phyloP scores from a whole-genome alignment of 2,329 filamentous ascomycete genomes.

The Diaporthe sp. region DNA sequence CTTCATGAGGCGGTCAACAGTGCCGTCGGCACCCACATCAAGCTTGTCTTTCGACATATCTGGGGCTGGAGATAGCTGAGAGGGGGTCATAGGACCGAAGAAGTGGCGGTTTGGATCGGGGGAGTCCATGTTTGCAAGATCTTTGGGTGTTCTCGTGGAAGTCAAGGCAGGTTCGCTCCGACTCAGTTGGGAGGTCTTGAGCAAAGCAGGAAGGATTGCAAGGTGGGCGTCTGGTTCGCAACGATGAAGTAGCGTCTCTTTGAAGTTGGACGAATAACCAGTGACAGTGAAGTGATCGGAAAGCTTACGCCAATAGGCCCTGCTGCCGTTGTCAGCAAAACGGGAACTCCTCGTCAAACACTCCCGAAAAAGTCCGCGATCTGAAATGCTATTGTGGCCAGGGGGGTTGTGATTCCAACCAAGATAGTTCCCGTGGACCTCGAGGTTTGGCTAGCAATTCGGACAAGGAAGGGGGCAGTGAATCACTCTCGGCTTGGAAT shows the following conservation, averaged over 20 bases:
- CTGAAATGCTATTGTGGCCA: background rate
- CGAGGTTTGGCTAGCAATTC: background rate
- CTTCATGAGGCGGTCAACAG: constrained; percentile 27
- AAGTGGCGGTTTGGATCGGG: background rate
- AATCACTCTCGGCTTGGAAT: background rate
- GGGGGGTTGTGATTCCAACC: too few species aligned
- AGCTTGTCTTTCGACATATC: background rate
- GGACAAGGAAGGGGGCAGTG: background rate
- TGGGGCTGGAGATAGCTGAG: background rate
- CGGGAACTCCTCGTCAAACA: background rate
- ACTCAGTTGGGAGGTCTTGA: background rate
- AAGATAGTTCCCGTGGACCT: background rate
- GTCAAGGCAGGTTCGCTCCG: background rate
- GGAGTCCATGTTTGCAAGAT: background rate
- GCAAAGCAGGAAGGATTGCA: background rate
- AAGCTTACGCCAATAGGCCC: background rate
- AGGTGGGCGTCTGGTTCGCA: background rate
- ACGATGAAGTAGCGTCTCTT: background rate
- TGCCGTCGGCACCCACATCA: constrained; percentile 14
- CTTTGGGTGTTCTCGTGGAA: background rate
- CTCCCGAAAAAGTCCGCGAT: background rate
- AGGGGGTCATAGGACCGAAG: background rate
- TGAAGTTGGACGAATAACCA: background rate
- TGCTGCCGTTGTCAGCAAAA: constrained; percentile 11
- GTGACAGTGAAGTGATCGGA: background rate